Evolutionary conservation across 768 basidiomycete genomes (phyloP), one percentile per base, ranked within the genome.

Genomic region (Russula foetens): DNA sequence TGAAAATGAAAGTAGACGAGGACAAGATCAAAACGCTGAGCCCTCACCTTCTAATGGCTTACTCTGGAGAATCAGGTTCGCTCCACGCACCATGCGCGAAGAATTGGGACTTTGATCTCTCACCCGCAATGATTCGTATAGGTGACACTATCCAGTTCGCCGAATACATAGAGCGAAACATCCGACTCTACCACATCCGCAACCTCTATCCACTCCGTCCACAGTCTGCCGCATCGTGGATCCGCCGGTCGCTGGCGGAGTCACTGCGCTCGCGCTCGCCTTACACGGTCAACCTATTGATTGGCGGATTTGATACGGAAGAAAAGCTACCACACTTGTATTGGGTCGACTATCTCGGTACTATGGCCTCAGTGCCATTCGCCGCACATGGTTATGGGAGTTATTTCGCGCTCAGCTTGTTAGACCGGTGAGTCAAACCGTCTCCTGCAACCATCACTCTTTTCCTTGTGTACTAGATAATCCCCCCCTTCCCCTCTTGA

Each of bases 101-200:
- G 14, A 1, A 2, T 31, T 24, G 19, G 54, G 56, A 31, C 29
- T 45, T 12, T 46, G 7, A 43, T 2, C 17, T 15, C 63, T 58
- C 33, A 23, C 12, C 54, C 8, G 38, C 35, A 31, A 51, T 15
- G 9, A 33, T 53, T 15, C 6, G 33, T 38, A 11, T 68, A 92
- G 96, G 97, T 61, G 97, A 98, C 71, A 98, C 97, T 23, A 79
- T 96, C 24, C 91, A 98, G 71, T 98, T 98, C 69, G 90, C 96
- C 1, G 97, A 99, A 75, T 99, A 82, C 68, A 83, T 98, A 63
- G 94, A 98, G 70, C 86, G 96, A 63, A 98, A 97, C 77, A 84
- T 99, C 66, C 87, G 96, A 48, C 78, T 99, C 50, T 95, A 96
- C 75, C 92, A 97, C 69, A 98, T 98, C 70, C 88, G 96, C 68